These are phyloP conservation scores for Solanum piurae DNA, from an alignment of 257 asterid species.

Conservation along the genomic window DNA sequence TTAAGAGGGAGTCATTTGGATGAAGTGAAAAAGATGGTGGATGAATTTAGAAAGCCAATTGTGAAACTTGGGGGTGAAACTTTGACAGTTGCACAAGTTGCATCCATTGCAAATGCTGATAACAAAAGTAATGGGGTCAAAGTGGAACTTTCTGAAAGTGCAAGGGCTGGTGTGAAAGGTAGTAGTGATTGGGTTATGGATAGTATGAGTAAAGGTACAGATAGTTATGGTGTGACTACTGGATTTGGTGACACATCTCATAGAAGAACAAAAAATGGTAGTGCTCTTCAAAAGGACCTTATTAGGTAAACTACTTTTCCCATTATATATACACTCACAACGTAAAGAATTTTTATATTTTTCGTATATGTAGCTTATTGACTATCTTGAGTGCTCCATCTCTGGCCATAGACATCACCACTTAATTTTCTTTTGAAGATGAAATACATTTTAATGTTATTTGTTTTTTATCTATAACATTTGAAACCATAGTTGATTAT, in stretches of 20 bases:
- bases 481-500: too few species aligned
- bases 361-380: not conserved
- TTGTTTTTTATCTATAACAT: too few species aligned
- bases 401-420: too few species aligned
- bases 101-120: not conserved
- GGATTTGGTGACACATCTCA: not conserved
- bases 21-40: not conserved
- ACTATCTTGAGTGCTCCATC: too few species aligned
- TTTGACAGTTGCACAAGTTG: not conserved
- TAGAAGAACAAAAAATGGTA: not conserved
- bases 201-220: not conserved
- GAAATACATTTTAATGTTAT: too few species aligned
- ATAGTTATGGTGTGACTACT: not conserved
- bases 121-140: not conserved
- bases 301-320: not conserved
- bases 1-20: not conserved
- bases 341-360: too few species aligned
- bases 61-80: not conserved
- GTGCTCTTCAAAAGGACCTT: not conserved
- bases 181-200: not conserved
- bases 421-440: too few species aligned
- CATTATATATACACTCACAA: too few species aligned
- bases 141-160: not conserved
- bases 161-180: not conserved
- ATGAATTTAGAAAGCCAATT: not conserved